phyloP scores from a whole-genome alignment of 225 moss, liverwort and hornwort genomes.

The Antitrichia curtipendula region DNA sequence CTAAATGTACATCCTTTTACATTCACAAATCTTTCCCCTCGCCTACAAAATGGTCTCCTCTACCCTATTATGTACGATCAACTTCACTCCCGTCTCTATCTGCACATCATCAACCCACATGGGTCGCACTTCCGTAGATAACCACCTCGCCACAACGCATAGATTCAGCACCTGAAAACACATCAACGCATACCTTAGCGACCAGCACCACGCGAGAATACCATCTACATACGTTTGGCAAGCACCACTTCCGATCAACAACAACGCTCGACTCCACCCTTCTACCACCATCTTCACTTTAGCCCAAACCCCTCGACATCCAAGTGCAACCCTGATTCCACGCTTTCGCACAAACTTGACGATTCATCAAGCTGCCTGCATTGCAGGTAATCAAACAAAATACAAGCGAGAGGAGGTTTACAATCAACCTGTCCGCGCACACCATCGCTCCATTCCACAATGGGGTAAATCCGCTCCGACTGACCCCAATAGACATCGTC shows the following conservation, averaged over 20 bases:
- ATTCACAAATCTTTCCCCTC: background rate
- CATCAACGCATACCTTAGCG: background rate
- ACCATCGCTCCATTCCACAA: background rate
- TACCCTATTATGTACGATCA: slow-evolving; percentile 4
- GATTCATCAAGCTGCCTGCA: background rate
- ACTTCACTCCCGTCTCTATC: background rate
- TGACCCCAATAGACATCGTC: background rate
- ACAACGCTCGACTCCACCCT: background rate
- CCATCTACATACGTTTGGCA: background rate
- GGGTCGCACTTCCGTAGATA: background rate
- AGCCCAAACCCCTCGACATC: background rate
- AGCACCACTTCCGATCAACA: background rate
- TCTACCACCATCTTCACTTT: background rate
- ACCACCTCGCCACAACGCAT: background rate
- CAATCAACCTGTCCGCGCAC: background rate
- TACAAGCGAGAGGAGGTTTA: background rate
- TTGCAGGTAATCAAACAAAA: background rate
- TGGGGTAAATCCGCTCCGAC: background rate
- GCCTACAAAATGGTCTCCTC: slow-evolving; percentile 6
- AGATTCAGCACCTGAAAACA: background rate
- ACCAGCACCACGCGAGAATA: background rate
- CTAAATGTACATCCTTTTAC: slow-evolving; percentile 14
- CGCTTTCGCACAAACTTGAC: background rate
- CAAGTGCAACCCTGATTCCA: background rate
- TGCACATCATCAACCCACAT: background rate